Percentiles rank a stretch among this genome's conserved stretches.
Conservation (phyloP, 768 basidiomycete species). For the Boletus vermiculosoides region DNA sequence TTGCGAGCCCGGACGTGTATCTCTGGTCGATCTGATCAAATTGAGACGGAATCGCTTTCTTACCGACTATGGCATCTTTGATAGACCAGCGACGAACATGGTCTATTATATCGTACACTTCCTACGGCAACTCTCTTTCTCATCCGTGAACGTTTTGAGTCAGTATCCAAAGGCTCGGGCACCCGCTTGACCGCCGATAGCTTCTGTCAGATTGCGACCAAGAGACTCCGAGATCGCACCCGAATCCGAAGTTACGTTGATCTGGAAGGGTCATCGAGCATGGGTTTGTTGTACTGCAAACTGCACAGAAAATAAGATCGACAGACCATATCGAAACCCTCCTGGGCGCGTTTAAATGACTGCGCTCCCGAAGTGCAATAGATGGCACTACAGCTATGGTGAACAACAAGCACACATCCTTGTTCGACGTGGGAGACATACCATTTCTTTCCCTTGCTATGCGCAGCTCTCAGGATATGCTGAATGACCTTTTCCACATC, state of each 20-base stretch:
- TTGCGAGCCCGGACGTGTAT: not conserved
- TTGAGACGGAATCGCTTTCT: not conserved
- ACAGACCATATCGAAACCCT: conserved; percentile 55
- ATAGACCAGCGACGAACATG: not conserved
- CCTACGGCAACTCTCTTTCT: not conserved
- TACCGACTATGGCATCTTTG: not conserved
- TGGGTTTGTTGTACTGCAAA: not conserved
- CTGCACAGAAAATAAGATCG: not conserved
- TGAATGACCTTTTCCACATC: conserved; percentile 62
- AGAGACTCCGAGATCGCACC: conserved; percentile 44
- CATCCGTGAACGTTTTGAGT: not conserved
- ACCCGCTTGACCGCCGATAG: conserved; percentile 15
- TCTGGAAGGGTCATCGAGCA: conserved; percentile 31
- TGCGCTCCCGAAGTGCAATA: conserved; percentile 48
- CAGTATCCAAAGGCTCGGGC: conserved; percentile 12
- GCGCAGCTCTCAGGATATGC: conserved; percentile 46
- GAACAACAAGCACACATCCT: not conserved
- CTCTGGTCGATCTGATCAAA: too few relatives aligned
- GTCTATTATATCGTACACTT: not conserved
- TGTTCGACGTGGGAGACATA: conserved; percentile 26
- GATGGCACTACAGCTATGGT: conserved; percentile 39
- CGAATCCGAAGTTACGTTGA: conserved; percentile 47
- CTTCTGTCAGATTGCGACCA: conserved; percentile 21
- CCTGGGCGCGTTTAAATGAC: conserved; percentile 40
- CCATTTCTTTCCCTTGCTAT: conserved; percentile 65